Evolutionary conservation across 148 eudicot species (phyloP).

Genomic region (Rheum nobile): DNA sequence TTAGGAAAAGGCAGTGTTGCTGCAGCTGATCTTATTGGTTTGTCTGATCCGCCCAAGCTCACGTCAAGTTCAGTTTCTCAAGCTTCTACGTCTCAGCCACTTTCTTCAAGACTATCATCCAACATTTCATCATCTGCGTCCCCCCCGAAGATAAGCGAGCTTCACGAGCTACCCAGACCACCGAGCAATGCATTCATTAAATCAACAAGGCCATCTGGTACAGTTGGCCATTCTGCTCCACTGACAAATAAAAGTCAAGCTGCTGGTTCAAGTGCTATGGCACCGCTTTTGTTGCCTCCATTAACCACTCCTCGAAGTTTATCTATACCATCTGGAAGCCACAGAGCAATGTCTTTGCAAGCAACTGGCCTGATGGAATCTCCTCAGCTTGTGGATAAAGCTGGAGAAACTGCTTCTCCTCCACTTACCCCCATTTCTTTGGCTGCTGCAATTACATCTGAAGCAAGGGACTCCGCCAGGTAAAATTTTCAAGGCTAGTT

Average conservation of each 20-base stretch:
- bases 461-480: slow-evolving; percentile 15
- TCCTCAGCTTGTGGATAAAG: slow-evolving; percentile 26
- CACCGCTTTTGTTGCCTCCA: slow-evolving; percentile 77
- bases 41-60: slow-evolving; percentile 36
- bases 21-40: slow-evolving; percentile 45
- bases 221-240: slow-evolving; percentile 57
- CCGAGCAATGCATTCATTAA: slow-evolving; percentile 44
- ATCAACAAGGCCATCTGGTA: slow-evolving; percentile 27
- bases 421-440: slow-evolving; percentile 68
- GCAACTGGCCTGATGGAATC: slow-evolving; percentile 35
- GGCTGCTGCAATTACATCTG: slow-evolving; percentile 22
- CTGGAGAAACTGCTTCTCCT: slow-evolving; percentile 49
- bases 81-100: slow-evolving; percentile 24
- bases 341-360: slow-evolving; percentile 38
- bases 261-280: slow-evolving; percentile 31
- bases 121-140: slow-evolving; percentile 48
- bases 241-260: slow-evolving; percentile 31
- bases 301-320: slow-evolving; percentile 60
- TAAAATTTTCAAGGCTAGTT: neutral
- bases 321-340: slow-evolving; percentile 73
- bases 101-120: slow-evolving; percentile 31
- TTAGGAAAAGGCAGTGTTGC: slow-evolving; percentile 29
- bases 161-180: slow-evolving; percentile 96
- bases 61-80: slow-evolving; percentile 39
- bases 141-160: slow-evolving; percentile 87